Percentiles rank a stretch among this genome's conserved stretches.
phyloP scores from a whole-genome alignment of 495 filamentous ascomycete genomes.

The Oidiodendron maius region DNA sequence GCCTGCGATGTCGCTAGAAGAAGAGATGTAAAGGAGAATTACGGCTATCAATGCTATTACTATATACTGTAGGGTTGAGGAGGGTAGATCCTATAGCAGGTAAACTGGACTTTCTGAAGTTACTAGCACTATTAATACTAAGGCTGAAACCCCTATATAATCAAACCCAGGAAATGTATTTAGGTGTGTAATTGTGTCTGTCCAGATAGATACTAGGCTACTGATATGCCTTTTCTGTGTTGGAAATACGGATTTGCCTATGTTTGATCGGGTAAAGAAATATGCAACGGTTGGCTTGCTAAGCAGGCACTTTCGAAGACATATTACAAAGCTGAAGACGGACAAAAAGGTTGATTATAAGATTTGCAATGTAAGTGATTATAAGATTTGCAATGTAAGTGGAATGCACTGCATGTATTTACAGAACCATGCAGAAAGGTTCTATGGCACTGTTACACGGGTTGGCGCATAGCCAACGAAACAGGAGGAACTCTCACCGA shows the following conservation, averaged over 20 bases:
- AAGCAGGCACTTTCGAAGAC: slow-evolving; percentile 16
- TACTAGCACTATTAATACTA: not conserved
- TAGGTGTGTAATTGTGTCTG: slow-evolving; percentile 9
- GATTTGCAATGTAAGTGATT: slow-evolving; percentile 9
- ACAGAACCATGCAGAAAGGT: slow-evolving; percentile 11
- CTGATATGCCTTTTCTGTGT: slow-evolving; percentile 10
- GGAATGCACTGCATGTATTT: too few relatives aligned
- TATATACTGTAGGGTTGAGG: slow-evolving; percentile 12
- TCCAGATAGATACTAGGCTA: slow-evolving; percentile 11
- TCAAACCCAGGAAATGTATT: too few relatives aligned
- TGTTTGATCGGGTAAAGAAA: slow-evolving; percentile 7
- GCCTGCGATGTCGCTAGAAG: slow-evolving; percentile 8
- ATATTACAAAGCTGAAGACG: slow-evolving; percentile 7
- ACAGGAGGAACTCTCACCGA: too few relatives aligned
- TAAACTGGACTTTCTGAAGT: not conserved
- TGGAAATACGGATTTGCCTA: slow-evolving; percentile 5
- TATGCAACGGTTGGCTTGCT: slow-evolving; percentile 9
- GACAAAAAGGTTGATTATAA: slow-evolving; percentile 3
- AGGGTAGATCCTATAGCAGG: slow-evolving; percentile 4
- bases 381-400: not conserved
- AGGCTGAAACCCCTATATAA: not conserved
- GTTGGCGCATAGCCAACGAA: not conserved
- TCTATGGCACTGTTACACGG: slow-evolving; percentile 14
- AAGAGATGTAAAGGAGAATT: slow-evolving; percentile 11
- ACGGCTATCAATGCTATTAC: slow-evolving; percentile 13